Evolutionary conservation across 129 eudicot species (phyloP).

Genomic region (Saussurea involucrata): DNA sequence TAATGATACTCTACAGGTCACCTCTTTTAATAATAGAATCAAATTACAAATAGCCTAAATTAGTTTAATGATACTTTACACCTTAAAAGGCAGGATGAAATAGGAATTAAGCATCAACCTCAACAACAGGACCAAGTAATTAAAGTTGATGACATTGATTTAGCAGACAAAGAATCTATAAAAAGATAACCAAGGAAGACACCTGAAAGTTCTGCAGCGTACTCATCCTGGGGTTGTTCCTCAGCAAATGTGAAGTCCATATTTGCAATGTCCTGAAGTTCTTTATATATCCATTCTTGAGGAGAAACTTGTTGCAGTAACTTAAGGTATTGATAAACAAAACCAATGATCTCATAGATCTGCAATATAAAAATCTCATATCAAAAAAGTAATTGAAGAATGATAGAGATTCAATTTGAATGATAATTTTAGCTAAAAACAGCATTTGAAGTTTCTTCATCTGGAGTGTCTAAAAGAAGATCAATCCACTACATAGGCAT

Average conservation of each 20-base stretch:
- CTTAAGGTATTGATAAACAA: conserved; percentile 84
- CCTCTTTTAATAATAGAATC: background rate
- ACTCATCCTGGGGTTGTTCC: conserved; percentile 97
- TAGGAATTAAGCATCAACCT: background rate
- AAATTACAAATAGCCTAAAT: background rate
- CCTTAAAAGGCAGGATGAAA: background rate
- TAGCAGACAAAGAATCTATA: background rate
- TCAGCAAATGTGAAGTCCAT: conserved; percentile 91
- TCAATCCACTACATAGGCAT: background rate
- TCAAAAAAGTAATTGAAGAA: conserved; percentile 4
- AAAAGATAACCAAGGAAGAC: conserved; percentile 20
- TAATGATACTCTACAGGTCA: background rate
- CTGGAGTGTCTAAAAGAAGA: background rate
- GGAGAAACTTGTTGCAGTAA: conserved; percentile 71
- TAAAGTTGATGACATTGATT: background rate
- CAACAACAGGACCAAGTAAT: background rate
- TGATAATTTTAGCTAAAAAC: background rate
- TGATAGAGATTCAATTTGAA: background rate
- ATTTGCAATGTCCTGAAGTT: conserved; percentile 90
- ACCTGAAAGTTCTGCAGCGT: conserved; percentile 98
- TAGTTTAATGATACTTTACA: background rate
- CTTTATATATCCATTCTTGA: conserved; percentile 92
- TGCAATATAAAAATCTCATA: conserved; percentile 30
- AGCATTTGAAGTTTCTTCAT: background rate
- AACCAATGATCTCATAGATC: conserved; percentile 81